A percentile compares a stretch with the other conserved stretches of the same genome.
phyloP scores from a whole-genome alignment of 1,139 yeast genomes.

The Protomyces inundatus region DNA sequence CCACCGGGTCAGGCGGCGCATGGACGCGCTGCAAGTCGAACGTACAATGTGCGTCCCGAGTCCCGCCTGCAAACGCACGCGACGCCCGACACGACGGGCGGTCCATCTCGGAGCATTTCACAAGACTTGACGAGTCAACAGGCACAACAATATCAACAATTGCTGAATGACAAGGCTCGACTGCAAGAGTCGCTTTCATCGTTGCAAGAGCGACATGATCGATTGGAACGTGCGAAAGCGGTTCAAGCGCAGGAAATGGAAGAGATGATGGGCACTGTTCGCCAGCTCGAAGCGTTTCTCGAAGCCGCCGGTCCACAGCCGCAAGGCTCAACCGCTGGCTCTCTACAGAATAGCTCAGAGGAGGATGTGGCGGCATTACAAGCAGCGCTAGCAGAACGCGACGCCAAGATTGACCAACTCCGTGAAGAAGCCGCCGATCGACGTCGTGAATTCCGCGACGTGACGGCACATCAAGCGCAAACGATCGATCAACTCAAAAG shows the following conservation, averaged over 20 bases:
- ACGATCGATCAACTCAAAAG: conserved; percentile 18
- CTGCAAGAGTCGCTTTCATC: background rate
- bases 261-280: conserved; percentile 9
- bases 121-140: background rate
- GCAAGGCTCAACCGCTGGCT: background rate
- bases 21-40: background rate
- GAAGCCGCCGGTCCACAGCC: background rate
- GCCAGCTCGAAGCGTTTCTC: conserved; percentile 13
- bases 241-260: conserved; percentile 24
- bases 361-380: background rate
- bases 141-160: conserved; percentile 1
- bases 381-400: conserved; percentile 13
- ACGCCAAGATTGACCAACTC: conserved; percentile 7
- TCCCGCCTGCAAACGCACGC: background rate
- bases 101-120: too few species aligned
- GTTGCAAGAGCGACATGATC: background rate
- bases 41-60: background rate
- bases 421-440: conserved; percentile 10
- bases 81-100: background rate
- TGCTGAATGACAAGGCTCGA: conserved; percentile 17
- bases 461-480: conserved; percentile 14
- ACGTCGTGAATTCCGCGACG: conserved; percentile 10
- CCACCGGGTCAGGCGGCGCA: background rate
- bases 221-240: background rate
- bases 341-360: background rate